Percentiles rank a stretch among this genome's conserved stretches.
These are phyloP conservation scores for Penicillium sp. DNA, from an alignment of 2,329 filamentous ascomycete species.

Conservation along the genomic window DNA sequence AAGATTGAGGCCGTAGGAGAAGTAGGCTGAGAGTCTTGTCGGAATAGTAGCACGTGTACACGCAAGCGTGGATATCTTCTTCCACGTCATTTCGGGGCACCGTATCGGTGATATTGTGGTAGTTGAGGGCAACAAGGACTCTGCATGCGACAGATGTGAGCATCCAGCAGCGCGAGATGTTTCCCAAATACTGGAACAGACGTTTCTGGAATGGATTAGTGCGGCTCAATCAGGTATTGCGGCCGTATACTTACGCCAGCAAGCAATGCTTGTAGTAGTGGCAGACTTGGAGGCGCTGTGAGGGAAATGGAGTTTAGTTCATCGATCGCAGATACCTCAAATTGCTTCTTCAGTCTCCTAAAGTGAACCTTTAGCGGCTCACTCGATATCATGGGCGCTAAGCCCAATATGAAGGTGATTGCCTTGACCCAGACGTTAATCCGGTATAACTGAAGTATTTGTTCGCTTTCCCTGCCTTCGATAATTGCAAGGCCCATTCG, in stretches of 20 bases:
- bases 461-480: constrained; percentile 16
- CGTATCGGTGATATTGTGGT: constrained; percentile 21
- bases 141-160: constrained; percentile 15
- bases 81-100: constrained; percentile 16
- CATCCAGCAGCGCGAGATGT: constrained; percentile 24
- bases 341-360: constrained; percentile 18
- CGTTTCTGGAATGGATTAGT: constrained; percentile 12
- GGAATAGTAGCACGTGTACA: constrained; percentile 22
- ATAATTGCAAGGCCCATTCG: constrained; percentile 24
- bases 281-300: constrained; percentile 17
- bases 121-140: constrained; percentile 20
- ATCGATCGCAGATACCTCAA: constrained; percentile 16
- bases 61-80: constrained; percentile 18
- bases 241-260: constrained; percentile 13
- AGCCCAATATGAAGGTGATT: constrained; percentile 17
- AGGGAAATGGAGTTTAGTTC: constrained; percentile 18
- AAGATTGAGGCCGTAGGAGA: constrained; percentile 20
- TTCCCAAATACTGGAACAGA: constrained; percentile 20
- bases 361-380: constrained; percentile 16
- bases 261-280: constrained; percentile 20
- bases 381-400: constrained; percentile 17
- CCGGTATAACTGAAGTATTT: constrained; percentile 17
- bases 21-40: constrained; percentile 23
- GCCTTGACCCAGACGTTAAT: constrained; percentile 21
- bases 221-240: too few species aligned